Evolutionary conservation across 805 yeast genomes (phyloP), one percentile per base, ranked within the genome.

Genomic region (Wickerhamomyces bisporus): DNA sequence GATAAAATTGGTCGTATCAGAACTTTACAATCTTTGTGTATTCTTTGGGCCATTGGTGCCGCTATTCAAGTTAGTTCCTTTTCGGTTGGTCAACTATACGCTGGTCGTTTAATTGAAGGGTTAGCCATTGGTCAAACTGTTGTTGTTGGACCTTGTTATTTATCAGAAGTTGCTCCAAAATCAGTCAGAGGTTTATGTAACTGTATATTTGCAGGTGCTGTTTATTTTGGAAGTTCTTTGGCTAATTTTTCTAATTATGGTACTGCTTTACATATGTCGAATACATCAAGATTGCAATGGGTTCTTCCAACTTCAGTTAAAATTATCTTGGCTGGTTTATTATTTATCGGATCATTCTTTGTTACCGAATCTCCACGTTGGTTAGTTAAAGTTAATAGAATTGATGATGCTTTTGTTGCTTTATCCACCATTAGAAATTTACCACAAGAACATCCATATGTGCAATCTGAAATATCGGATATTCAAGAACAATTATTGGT

Each of bases 51-150:
- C 6, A 53, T 67, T 10, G 73, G 70, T 29, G 73, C 66, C 11
- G 55, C 66, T 23, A 66, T 76, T 36, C 79, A 76, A 51, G 57
- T 73, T 32, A 68, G 79, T 7, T 52, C 77, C 3, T 56, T 47
- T 36, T 35, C 41, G 1, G 59, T 74, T 16, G 79, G 75, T 12
- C 81, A 75, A 47, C 55, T 76, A 27, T 73, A 71, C 42, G 78
- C 72, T 27, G 81, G 81, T 11, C 61, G 81, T 41, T 61, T 75
- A 19, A 50, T 76, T 34, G 79, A 75, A 47, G 81, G 81, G 18
- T 50, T 73, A 14, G 75, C 73, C 18, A 61, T 76, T 36, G 81
- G 82, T n/a, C 74, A 73, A 47, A 70, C 81, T 8, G 69, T 73
- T 9, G 74, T 75, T 14, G 64, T 71, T 42, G 80, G 79, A 6